These are phyloP conservation scores for Aspergillus sp. DNA, from an alignment of 2,329 filamentous ascomycete species.

Conservation along the genomic window DNA sequence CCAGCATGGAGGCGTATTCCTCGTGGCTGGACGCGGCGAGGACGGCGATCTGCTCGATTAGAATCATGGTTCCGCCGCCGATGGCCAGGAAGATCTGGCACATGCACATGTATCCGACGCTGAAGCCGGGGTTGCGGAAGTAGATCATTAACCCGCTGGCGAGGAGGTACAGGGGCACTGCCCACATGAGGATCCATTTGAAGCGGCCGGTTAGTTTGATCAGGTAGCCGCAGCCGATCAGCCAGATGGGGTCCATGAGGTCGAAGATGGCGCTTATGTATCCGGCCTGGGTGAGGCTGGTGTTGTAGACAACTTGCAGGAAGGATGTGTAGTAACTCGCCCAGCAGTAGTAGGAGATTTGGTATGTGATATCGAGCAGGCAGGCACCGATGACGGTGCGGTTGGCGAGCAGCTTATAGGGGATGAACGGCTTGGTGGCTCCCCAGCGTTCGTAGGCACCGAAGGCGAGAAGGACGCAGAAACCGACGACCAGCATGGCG, in stretches of 20 bases:
- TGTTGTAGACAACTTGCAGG: constrained; percentile 38
- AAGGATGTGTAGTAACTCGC: constrained; percentile 36
- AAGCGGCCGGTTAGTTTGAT: constrained; percentile 51
- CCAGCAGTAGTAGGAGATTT: constrained; percentile 25
- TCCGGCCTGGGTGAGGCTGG: constrained; percentile 31
- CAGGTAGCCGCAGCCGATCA: constrained; percentile 52
- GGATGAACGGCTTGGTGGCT: constrained; percentile 37
- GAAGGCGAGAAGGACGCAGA: constrained; percentile 53
- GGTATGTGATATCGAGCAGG: constrained; percentile 25
- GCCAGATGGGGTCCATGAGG: constrained; percentile 55
- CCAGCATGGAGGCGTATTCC: constrained; percentile 53
- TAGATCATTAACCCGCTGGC: constrained; percentile 54
- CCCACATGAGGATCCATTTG: constrained; percentile 51
- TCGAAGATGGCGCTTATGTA: constrained; percentile 51
- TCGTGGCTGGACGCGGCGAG: constrained; percentile 54
- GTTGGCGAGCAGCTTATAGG: constrained; percentile 41
- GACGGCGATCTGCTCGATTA: constrained; percentile 54
- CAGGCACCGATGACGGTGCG: constrained; percentile 30
- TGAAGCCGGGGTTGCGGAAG: constrained; percentile 48
- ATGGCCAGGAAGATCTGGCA: constrained; percentile 57
- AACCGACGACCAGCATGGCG: constrained; percentile 54
- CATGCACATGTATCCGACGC: constrained; percentile 54
- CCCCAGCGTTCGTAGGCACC: constrained; percentile 53
- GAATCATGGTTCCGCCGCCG: constrained; percentile 51
- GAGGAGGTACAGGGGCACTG: constrained; percentile 50